Base-by-base conservation (phyloP, 768 basidiomycete species). In the Leccinum imitatum region DNA sequence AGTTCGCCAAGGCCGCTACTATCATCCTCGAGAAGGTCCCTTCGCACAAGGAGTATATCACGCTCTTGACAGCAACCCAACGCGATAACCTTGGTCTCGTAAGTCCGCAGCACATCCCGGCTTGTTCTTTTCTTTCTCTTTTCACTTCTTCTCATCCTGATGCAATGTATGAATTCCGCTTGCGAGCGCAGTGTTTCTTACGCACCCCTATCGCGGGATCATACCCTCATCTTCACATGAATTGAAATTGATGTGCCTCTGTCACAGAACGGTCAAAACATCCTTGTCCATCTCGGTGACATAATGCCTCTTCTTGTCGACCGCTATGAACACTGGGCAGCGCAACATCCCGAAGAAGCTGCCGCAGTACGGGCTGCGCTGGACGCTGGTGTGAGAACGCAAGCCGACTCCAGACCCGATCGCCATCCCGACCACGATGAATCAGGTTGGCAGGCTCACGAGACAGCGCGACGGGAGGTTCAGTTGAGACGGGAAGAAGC, bases 1-100 rank as follows among this genome's bases (percentile, higher is more conserved):
- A 84, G 61, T 84, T 82, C 53, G 90, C 90, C 3, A 84, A 79
- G 60, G 88, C 90, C 11, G 90, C 90, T 1, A 90, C 88, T 1
- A 76, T 92, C 59, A 88, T 91, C 6, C 81, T 91, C 10, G 90
- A 93, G 76, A 87, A 83, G 63, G 76, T 93, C n/a, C 91, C 91
- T 0, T 75, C 77, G 2, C 91, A 93, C 74, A 76, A 79, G 56
- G 86, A 90, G 50, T 93, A 88, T 69, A 66, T 79, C 35, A 76
- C 75, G 1, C 71, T 84, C 48, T 71, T 93, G 65, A 86, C 71
- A 50, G 56, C 75, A 6, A 76, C 79, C 11, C 91, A 93, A 67
- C 80, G 86, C 55, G 76, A 83, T 54, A 90, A 90, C 72, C 79
- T 93, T 17, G 82, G 79, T 33, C 71, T 84, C 78, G 91, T 93